Percentiles rank a stretch among this genome's conserved stretches.
Conservation (phyloP, 148 eudicot species). For the Vaccinium corymbosum region DNA sequence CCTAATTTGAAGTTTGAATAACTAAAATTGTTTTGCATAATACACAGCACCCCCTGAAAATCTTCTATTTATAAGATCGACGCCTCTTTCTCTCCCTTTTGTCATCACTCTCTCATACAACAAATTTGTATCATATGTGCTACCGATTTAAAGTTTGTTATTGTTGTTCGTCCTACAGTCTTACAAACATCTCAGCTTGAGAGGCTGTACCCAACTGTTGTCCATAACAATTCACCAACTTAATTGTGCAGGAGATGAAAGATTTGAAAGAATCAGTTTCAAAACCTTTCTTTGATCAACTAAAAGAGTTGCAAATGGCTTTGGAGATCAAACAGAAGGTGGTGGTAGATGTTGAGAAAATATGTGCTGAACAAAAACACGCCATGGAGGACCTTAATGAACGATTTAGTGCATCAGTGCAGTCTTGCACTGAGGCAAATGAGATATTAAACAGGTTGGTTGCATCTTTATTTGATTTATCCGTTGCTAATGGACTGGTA, state of each 20-base stretch:
- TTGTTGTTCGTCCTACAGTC: background rate
- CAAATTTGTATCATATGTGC: background rate
- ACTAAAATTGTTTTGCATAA: too few species aligned
- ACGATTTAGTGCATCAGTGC: slow-evolving; percentile 69
- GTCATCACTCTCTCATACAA: background rate
- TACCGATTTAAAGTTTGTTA: background rate
- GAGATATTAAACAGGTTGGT: slow-evolving; percentile 70
- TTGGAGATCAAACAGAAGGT: slow-evolving; percentile 66
- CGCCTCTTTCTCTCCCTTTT: background rate
- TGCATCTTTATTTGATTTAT: background rate
- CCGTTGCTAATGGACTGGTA: background rate
- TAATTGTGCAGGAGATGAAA: slow-evolving; percentile 61
- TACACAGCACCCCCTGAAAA: too few species aligned
- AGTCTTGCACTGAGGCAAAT: slow-evolving; percentile 79
- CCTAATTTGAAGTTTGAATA: too few species aligned
- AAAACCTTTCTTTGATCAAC: slow-evolving; percentile 50
- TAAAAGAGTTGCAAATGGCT: slow-evolving; percentile 51
- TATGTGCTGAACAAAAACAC: slow-evolving; percentile 73
- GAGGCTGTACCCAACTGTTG: background rate
- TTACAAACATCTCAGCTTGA: slow-evolving; percentile 7
- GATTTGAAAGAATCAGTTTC: slow-evolving; percentile 66
- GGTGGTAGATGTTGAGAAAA: slow-evolving; percentile 46
- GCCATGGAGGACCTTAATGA: slow-evolving; percentile 72
- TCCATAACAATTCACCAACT: slow-evolving; percentile 4
- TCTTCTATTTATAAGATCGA: too few species aligned